Evolutionary conservation across 2,329 filamentous ascomycete species (phyloP).

Genomic region (Erysiphe neolycopersici): DNA sequence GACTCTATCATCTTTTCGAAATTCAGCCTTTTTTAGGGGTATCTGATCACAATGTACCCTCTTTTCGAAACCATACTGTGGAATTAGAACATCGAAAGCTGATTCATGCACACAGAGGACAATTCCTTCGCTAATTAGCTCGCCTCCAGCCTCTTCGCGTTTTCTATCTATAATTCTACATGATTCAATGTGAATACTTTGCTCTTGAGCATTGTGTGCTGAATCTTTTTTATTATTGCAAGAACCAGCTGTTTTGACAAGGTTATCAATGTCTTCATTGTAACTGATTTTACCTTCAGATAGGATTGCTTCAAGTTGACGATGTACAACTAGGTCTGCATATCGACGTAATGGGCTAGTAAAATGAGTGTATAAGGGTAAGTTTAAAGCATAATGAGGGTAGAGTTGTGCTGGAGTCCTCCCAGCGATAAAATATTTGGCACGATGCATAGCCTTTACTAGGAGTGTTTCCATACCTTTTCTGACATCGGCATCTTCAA

Average conservation of each 20-base stretch:
- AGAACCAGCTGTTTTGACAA: conserved; percentile 78
- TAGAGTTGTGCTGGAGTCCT: conserved; percentile 54
- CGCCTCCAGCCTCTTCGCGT: conserved; percentile 61
- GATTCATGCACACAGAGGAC: conserved; percentile 96
- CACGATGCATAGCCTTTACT: conserved; percentile 84
- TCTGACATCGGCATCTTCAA: conserved; percentile 66
- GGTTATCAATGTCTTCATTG: conserved; percentile 60
- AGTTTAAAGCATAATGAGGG: conserved; percentile 75
- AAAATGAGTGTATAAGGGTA: conserved; percentile 91
- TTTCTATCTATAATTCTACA: conserved; percentile 91
- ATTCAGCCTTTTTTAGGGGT: conserved; percentile 96
- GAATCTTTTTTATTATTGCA: conserved; percentile 99
- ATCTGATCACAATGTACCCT: conserved; percentile 96
- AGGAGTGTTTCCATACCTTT: conserved; percentile 96
- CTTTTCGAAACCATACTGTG: conserved; percentile 97
- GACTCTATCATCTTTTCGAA: conserved; percentile 81
- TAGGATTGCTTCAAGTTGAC: conserved; percentile 69
- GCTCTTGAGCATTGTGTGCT: conserved; percentile 87
- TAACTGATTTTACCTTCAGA: conserved; percentile 65
- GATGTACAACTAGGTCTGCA: conserved; percentile 82
- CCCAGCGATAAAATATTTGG: conserved; percentile 76
- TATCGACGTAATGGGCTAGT: conserved; percentile 88
- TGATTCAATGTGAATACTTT: conserved; percentile 94
- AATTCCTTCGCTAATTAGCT: conserved; percentile 85
- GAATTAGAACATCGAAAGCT: conserved; percentile 91